Evolutionary conservation across 495 filamentous ascomycete species (phyloP).

Genomic region (Haplographium delicatum): DNA sequence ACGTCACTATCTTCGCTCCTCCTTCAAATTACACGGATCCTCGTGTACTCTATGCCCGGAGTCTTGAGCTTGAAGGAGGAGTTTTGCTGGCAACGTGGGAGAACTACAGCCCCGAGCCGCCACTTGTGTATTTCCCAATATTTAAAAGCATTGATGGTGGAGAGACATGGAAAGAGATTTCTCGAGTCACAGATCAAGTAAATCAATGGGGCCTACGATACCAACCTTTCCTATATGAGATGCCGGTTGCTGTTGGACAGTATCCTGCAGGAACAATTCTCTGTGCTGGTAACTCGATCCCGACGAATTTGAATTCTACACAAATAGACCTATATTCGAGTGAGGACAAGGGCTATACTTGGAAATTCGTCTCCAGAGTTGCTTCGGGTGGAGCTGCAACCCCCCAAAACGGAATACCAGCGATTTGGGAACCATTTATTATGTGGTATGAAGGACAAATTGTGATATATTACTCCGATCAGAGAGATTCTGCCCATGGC

Average conservation of each 20-base stretch:
- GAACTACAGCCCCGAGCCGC: conserved; percentile 54
- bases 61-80: conserved; percentile 41
- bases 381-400: conserved; percentile 56
- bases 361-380: conserved; percentile 62
- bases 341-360: conserved; percentile 51
- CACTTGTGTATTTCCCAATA: conserved; percentile 57
- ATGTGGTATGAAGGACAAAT: conserved; percentile 50
- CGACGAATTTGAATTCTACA: conserved; percentile 54
- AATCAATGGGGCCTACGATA: conserved; percentile 62
- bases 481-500: conserved; percentile 57
- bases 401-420: conserved; percentile 57
- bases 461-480: conserved; percentile 65
- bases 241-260: conserved; percentile 49
- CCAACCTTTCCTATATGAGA: conserved; percentile 61
- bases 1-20: conserved; percentile 34
- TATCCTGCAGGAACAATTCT: conserved; percentile 57
- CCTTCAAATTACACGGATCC: conserved; percentile 40
- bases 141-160: conserved; percentile 58
- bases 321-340: conserved; percentile 65
- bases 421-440: conserved; percentile 69
- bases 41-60: conserved; percentile 47
- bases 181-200: conserved; percentile 54
- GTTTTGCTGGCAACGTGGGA: conserved; percentile 62
- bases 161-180: conserved; percentile 55
- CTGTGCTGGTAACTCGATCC: conserved; percentile 57